phyloP scores from a whole-genome alignment of 441 rosid species.

The Erodium chrysanthum region DNA sequence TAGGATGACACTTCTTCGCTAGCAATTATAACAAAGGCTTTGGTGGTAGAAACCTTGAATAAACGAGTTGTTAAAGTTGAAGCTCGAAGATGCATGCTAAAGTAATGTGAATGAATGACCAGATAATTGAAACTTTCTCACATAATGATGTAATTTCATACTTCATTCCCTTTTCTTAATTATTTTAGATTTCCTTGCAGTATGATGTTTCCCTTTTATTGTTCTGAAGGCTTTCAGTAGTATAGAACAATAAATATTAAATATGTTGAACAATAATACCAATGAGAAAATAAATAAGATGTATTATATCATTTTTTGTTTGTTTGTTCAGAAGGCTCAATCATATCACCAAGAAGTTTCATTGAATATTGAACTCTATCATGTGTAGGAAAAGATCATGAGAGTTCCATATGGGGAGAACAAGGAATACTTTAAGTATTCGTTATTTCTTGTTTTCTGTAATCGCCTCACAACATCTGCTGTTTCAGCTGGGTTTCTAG shows the following conservation, averaged over 20 bases:
- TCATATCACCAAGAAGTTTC: conserved; percentile 8
- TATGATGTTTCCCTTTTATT: not conserved
- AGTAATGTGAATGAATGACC: not conserved
- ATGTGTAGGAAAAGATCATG: conserved; percentile 72
- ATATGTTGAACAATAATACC: not conserved
- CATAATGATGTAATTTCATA: not conserved
- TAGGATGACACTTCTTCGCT: not conserved
- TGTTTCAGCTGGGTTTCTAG: conserved; percentile 57
- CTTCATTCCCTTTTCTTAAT: not conserved
- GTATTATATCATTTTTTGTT: not conserved
- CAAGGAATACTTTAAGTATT: conserved; percentile 62
- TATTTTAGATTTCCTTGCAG: not conserved
- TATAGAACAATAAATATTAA: not conserved
- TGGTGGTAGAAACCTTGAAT: not conserved
- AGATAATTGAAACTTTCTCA: not conserved
- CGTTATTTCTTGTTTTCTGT: conserved; percentile 81
- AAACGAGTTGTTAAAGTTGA: not conserved
- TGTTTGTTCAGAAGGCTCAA: not conserved
- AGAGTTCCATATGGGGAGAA: conserved; percentile 69
- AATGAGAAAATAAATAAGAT: not conserved
- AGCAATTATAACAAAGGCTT: not conserved
- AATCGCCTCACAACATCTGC: conserved; percentile 73
- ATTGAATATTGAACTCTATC: conserved; percentile 12
- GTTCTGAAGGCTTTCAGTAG: not conserved
- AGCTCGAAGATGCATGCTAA: not conserved